phyloP scores from a whole-genome alignment of 2,329 filamentous ascomycete species.

The Blastomyces parvus region DNA sequence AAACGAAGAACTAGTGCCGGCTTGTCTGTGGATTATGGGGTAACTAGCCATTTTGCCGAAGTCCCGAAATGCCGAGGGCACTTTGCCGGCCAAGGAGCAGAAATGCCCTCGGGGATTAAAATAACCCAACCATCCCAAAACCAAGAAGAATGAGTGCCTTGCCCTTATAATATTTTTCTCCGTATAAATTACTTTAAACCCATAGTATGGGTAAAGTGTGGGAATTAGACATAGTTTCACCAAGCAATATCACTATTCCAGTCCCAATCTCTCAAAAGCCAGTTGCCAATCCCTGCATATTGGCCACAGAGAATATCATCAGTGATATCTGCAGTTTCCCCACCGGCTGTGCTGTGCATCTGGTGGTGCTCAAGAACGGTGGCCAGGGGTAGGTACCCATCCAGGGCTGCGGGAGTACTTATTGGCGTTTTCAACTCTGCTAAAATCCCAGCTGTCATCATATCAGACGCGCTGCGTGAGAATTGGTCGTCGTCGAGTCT shows the following conservation, averaged over 20 bases:
- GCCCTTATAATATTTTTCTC: not conserved
- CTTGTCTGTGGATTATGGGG: not conserved
- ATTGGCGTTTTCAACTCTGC: slow-evolving; percentile 18
- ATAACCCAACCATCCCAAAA: not conserved
- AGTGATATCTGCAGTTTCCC: slow-evolving; percentile 13
- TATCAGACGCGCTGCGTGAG: slow-evolving; percentile 16
- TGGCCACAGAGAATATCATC: slow-evolving; percentile 19
- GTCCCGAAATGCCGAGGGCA: slow-evolving; percentile 1
- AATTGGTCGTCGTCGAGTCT: slow-evolving; percentile 17
- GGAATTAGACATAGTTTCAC: slow-evolving; percentile 2
- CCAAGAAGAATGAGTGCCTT: not conserved
- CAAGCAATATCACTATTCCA: slow-evolving; percentile 19
- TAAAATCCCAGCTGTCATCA: slow-evolving; percentile 19
- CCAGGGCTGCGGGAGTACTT: slow-evolving; percentile 13
- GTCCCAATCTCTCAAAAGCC: slow-evolving; percentile 23
- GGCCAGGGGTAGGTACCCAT: slow-evolving; percentile 20
- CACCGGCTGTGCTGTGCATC: slow-evolving; percentile 11
- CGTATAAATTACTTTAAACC: not conserved
- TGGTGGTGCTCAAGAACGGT: slow-evolving; percentile 19
- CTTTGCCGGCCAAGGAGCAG: not conserved
- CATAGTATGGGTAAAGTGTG: not conserved
- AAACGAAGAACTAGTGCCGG: not conserved
- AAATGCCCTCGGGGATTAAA: not conserved
- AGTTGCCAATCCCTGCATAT: slow-evolving; percentile 25
- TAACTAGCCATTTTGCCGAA: not conserved